phyloP scores from a whole-genome alignment of 805 yeast species.

The Candida krabiensis region DNA sequence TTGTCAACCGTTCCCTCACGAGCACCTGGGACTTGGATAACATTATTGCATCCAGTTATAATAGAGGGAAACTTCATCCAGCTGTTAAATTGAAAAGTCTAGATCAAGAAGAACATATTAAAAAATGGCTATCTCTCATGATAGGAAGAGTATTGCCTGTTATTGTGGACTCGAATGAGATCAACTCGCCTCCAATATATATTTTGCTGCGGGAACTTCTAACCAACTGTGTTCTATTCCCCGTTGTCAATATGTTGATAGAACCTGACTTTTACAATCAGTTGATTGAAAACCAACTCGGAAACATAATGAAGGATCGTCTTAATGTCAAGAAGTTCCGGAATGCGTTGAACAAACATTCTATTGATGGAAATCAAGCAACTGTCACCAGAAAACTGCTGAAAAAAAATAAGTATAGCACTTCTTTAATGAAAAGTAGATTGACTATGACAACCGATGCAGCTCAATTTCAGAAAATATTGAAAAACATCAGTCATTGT shows the following conservation, averaged over 20 bases:
- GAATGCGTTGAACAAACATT: conserved; percentile 67
- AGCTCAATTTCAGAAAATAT: conserved; percentile 40
- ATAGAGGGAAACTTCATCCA: conserved; percentile 57
- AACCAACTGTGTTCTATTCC: conserved; percentile 54
- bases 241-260: conserved; percentile 49
- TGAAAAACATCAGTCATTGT: conserved; percentile 34
- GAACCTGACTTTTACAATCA: conserved; percentile 82
- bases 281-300: conserved; percentile 55
- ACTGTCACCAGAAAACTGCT: conserved; percentile 1
- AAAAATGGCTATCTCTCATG: conserved; percentile 46
- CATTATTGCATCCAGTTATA: conserved; percentile 44
- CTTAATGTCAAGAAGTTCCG: conserved; percentile 72
- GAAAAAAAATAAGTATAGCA: conserved; percentile 9
- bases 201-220: conserved; percentile 63
- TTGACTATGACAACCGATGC: conserved; percentile 41
- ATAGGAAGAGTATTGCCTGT: conserved; percentile 46
- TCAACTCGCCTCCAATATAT: conserved; percentile 46
- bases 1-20: conserved; percentile 17
- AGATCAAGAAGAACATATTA: conserved; percentile 43
- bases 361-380: conserved; percentile 25
- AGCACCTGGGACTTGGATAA: conserved; percentile 38
- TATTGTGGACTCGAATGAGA: conserved; percentile 48
- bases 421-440: conserved; percentile 30
- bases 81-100: conserved; percentile 44
- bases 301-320: conserved; percentile 67